Evolutionary conservation across 495 filamentous ascomycete genomes (phyloP).

Genomic region (Xylaria scruposa): DNA sequence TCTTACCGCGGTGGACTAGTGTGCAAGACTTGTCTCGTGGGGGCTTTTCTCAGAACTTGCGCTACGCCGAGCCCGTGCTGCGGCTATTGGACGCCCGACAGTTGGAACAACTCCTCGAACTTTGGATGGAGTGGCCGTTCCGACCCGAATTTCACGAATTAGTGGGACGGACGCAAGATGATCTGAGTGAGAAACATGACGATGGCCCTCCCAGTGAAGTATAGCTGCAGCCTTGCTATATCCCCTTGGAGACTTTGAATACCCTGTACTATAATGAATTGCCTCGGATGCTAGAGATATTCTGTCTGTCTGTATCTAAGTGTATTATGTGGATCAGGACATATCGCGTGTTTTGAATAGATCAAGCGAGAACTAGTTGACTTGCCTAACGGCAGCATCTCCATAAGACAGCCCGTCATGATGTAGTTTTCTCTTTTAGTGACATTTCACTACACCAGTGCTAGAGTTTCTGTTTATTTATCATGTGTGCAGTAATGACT

Average conservation of each 20-base stretch:
- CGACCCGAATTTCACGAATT: slow-evolving; percentile 51
- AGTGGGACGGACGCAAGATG: slow-evolving; percentile 42
- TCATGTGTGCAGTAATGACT: not conserved
- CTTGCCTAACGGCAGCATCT: no score
- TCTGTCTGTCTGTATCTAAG: not conserved
- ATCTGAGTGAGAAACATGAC: slow-evolving; percentile 23
- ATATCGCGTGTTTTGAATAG: not conserved
- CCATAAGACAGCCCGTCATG: not conserved
- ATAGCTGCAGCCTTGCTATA: not conserved
- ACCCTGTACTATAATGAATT: not conserved
- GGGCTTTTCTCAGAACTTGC: slow-evolving; percentile 41
- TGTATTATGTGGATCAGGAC: not conserved
- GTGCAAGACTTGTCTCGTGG: slow-evolving; percentile 46
- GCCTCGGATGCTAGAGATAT: not conserved
- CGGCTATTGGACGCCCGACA: slow-evolving; percentile 54
- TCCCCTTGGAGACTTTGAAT: not conserved
- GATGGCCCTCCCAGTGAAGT: not conserved
- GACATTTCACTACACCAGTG: not conserved
- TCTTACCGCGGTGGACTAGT: slow-evolving; percentile 48
- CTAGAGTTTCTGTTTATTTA: not conserved
- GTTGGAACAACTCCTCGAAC: slow-evolving; percentile 55
- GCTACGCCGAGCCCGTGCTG: slow-evolving; percentile 41
- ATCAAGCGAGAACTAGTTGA: no score
- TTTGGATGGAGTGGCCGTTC: slow-evolving; percentile 68
- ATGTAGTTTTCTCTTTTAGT: not conserved